phyloP scores from a whole-genome alignment of 768 basidiomycete species.

The Leucogyrophana mollusca region DNA sequence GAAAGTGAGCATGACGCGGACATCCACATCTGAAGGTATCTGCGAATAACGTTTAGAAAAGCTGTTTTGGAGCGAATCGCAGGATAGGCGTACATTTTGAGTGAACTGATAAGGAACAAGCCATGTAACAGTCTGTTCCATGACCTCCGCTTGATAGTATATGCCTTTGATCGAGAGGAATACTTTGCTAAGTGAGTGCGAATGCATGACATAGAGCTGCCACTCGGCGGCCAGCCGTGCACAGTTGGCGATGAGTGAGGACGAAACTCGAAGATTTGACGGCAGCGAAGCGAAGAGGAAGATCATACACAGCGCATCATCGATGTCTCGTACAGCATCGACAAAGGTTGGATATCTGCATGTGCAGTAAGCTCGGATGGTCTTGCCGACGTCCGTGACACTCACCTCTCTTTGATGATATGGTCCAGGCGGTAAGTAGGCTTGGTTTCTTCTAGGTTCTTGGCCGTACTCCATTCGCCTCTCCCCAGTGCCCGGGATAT shows the following conservation, averaged over 20 bases:
- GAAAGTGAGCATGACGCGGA: constrained; percentile 97
- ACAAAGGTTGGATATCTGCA: constrained; percentile 94
- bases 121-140: constrained; percentile 94
- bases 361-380: constrained; percentile 8
- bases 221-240: constrained; percentile 89
- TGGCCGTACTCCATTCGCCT: constrained; percentile 93
- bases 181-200: constrained; percentile 78
- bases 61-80: constrained; percentile 1
- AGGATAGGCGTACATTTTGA: constrained; percentile 64
- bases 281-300: constrained; percentile 92
- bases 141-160: constrained; percentile 95
- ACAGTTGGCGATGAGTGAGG: constrained; percentile 88
- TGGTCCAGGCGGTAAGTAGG: constrained; percentile 93
- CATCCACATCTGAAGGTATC: constrained; percentile 95
- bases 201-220: constrained; percentile 94
- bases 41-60: constrained; percentile 29
- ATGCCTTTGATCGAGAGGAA: constrained; percentile 98
- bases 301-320: constrained; percentile 94
- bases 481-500: constrained; percentile 89
- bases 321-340: constrained; percentile 93
- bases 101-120: constrained; percentile 97
- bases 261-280: constrained; percentile 76
- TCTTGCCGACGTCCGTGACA: background rate
- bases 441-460: constrained; percentile 89
- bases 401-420: constrained; percentile 94